Conservation (phyloP, 179 eudicot genomes). For the Sideroxylon spinosum region DNA sequence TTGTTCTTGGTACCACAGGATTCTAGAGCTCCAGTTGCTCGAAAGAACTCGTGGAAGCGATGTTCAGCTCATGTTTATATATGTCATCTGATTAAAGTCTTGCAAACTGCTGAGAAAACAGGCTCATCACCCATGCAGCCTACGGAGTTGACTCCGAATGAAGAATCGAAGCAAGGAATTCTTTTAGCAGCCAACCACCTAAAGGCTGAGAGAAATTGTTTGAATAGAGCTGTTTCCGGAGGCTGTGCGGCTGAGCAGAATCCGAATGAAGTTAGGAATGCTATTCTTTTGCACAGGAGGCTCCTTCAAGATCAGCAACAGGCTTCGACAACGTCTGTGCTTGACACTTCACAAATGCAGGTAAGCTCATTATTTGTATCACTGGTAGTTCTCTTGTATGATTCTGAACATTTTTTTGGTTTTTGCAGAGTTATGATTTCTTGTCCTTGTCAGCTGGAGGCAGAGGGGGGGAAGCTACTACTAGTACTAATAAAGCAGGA, state of each 20-base stretch:
- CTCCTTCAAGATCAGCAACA: conserved; percentile 33
- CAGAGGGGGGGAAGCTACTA: conserved; percentile 23
- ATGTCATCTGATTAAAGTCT: conserved; percentile 45
- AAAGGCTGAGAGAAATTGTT: conserved; percentile 16
- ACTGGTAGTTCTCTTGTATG: background rate
- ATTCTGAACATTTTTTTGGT: conserved; percentile 13
- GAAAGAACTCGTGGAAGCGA: conserved; percentile 44
- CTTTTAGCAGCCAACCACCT: conserved; percentile 14
- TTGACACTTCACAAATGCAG: conserved; percentile 32
- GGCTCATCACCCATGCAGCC: conserved; percentile 21
- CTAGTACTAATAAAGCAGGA: conserved; percentile 20
- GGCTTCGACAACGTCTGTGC: conserved; percentile 23
- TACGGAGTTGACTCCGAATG: conserved; percentile 21
- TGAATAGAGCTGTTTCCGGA: conserved; percentile 20
- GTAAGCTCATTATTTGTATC: conserved; percentile 20
- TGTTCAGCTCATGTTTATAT: conserved; percentile 56
- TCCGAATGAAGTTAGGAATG: conserved; percentile 28
- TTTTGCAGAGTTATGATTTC: conserved; percentile 48
- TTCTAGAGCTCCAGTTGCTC: conserved; percentile 10
- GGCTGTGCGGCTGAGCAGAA: conserved; percentile 29
- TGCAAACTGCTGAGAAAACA: conserved; percentile 38
- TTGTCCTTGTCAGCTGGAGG: conserved; percentile 41
- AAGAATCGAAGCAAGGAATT: conserved; percentile 20
- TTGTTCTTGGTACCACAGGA: conserved; percentile 15
- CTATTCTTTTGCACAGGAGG: conserved; percentile 26